Evolutionary conservation across 202 grass and related monocot genomes (phyloP), one percentile per base, ranked within the genome.

Genomic region (Alloteropsis angusta): DNA sequence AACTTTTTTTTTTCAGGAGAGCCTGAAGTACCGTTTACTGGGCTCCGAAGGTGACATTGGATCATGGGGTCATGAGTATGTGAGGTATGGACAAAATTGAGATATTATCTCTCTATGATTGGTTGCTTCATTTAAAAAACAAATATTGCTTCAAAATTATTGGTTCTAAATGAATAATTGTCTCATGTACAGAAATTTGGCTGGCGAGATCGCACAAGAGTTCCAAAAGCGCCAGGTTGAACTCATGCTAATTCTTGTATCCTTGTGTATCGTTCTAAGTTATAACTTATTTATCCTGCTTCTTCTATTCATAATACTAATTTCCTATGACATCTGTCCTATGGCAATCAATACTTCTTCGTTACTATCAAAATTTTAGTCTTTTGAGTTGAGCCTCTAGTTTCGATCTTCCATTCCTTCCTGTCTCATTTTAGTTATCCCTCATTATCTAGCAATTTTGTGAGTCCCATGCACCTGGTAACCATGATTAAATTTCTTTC

Each of bases 1-100:
- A n/a, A 75, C 19, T 15, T 37, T 19, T 19, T 4, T 84, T 36
- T 71, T 86, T 34, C 82, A 96, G 96, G 96, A 99, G 79, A 93
- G 90, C 63, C 67, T 99, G 47, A 96, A 91, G 71, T 99, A 88
- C 38, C 86, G 96, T 74, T 75, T 99, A 17, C 54, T 99, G 86
- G 96, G 96, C 1, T 96, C 88, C 61, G 96, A 99, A 74, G 96
- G 92, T 19, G 92, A 99, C 45, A 96, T 99, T 63, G 92, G 96
- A 39, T 96, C 90, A 21, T 99, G 96, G 96, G 96, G 92, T 59
- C 96, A 99, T 81, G 96, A 99, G 67, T 99, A 99, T 64, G 96
- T 96, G 8, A 93, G 96, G 96, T 99, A 89, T 74, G 54, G 18
- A 67, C 44, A 49, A 18, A 49, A 6, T 44, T 67, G 11, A 15